Evolutionary conservation across 2,329 filamentous ascomycete genomes (phyloP), one percentile per base, ranked within the genome.

Genomic region (Rachicladosporium sp.): DNA sequence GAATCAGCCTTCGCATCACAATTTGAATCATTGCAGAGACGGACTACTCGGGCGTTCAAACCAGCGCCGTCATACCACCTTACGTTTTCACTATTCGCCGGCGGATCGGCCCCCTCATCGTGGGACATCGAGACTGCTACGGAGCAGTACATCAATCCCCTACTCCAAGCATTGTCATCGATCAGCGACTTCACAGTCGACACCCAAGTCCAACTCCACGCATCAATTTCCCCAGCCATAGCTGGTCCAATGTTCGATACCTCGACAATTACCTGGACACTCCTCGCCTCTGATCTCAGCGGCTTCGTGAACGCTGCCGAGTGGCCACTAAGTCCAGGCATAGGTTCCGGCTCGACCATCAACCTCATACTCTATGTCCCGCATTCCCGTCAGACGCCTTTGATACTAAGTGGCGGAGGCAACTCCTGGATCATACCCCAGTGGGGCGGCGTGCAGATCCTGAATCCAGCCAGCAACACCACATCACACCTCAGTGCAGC

Each of bases 281-380:
- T 98, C 29, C 78, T 75, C 52, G 88, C 86, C 57, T 82, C 93
- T 50, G 87, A 94, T 52, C 70, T 98, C 1, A 86, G 85, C 30
- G 88, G 84, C 1, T 98, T 98, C 55, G 87, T 98, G 61, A 98
- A 98, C 54, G 88, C 89, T 2, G 91, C 91, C 2, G 91, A 98
- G 64, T 98, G 91, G 91, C 91, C 91, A 0, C 65, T 98, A 2
- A 93, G 83, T 46, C 89, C 89, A 1, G 94, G 86, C 41, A 96
- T 98, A 49, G 91, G 88, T 32, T 78, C 77, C 11, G 89, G 89
- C 0, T 91, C 91, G 1, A 98, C 91, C 0, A 79, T 98, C 55
- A 96, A 98, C 62, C 96, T 98, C 57, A 79, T 96, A 42, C 71
- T 96, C 21, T 98, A 91, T 54, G 78, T 93, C 6, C 86, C 88